Evolutionary conservation across 164 flowering plant genomes (phyloP).

Genomic region (Berberis vulgaris): DNA sequence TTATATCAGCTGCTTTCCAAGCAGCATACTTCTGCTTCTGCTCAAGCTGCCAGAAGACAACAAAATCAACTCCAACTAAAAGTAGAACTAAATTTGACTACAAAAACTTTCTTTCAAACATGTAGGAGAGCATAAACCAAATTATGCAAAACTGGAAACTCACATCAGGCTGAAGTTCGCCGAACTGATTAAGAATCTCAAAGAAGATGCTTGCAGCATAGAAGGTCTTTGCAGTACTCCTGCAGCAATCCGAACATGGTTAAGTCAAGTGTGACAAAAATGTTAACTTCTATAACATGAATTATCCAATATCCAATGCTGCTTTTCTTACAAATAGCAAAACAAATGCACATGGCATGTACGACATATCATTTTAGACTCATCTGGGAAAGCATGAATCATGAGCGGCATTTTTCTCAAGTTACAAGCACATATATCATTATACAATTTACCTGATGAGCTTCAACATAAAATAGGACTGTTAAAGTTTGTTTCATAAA

Average conservation of each 20-base stretch:
- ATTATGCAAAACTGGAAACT: constrained; percentile 21
- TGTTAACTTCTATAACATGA: background rate
- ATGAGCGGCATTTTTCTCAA: too few relatives aligned
- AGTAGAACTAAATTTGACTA: background rate
- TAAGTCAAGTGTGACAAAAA: background rate
- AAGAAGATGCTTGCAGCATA: constrained; percentile 99
- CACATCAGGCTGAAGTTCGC: constrained; percentile 87
- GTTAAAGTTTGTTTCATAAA: too few relatives aligned
- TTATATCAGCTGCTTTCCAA: constrained; percentile 99
- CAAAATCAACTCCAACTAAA: background rate
- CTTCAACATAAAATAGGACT: too few relatives aligned
- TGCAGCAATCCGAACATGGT: constrained; percentile 18
- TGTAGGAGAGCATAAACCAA: background rate
- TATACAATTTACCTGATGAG: too few relatives aligned
- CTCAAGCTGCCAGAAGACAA: constrained; percentile 53
- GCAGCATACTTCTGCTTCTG: constrained; percentile 96
- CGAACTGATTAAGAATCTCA: constrained; percentile 92
- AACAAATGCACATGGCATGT: background rate
- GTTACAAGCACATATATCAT: too few relatives aligned
- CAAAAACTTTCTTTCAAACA: background rate
- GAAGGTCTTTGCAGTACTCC: constrained; percentile 94
- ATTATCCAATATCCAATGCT: background rate
- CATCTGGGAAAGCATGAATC: too few relatives aligned
- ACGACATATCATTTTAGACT: too few relatives aligned
- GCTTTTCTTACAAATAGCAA: background rate